phyloP scores from a whole-genome alignment of 495 filamentous ascomycete genomes.

The Ramalina intermedia region DNA sequence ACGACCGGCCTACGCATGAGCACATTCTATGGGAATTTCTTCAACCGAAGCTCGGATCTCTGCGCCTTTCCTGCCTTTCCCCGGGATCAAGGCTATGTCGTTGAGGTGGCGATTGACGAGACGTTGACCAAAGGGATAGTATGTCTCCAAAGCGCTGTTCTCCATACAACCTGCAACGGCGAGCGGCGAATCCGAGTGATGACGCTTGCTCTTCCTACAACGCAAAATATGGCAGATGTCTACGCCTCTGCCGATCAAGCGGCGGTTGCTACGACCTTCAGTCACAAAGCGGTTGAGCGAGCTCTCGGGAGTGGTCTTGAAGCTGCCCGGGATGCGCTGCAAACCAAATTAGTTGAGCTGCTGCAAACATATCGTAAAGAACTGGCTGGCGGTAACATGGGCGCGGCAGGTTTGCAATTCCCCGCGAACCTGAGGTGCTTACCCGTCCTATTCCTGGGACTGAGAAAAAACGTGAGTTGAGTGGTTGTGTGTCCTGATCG shows the following conservation, averaged over 20 bases:
- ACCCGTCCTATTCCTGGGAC: conserved; percentile 76
- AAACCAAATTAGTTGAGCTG: conserved; percentile 83
- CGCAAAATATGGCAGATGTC: conserved; percentile 73
- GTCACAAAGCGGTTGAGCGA: conserved; percentile 92
- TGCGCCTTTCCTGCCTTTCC: conserved; percentile 97
- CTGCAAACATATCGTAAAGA: conserved; percentile 94
- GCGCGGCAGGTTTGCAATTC: conserved; percentile 83
- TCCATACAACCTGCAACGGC: conserved; percentile 96
- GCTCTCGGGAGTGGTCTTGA: conserved; percentile 76
- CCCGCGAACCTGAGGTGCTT: conserved; percentile 79
- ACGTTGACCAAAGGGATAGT: conserved; percentile 83
- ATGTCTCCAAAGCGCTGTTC: conserved; percentile 89
- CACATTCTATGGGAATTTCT: conserved; percentile 98
- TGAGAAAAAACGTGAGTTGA: conserved; percentile 76
- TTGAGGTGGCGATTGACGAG: conserved; percentile 97
- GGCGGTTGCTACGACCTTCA: conserved; percentile 87
- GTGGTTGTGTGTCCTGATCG: neutral
- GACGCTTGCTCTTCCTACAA: conserved; percentile 87
- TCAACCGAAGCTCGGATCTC: conserved; percentile 92
- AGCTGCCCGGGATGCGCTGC: conserved; percentile 75
- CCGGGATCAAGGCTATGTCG: conserved; percentile 93
- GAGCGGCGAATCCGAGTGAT: conserved; percentile 88
- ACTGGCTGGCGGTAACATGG: conserved; percentile 87
- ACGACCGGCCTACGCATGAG: conserved; percentile 93
- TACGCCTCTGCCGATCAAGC: conserved; percentile 92